Percentiles rank a stretch among this genome's conserved stretches.
phyloP scores from a whole-genome alignment of 1,284 basidiomycete genomes.

The Cutaneotrichosporon sp. region DNA sequence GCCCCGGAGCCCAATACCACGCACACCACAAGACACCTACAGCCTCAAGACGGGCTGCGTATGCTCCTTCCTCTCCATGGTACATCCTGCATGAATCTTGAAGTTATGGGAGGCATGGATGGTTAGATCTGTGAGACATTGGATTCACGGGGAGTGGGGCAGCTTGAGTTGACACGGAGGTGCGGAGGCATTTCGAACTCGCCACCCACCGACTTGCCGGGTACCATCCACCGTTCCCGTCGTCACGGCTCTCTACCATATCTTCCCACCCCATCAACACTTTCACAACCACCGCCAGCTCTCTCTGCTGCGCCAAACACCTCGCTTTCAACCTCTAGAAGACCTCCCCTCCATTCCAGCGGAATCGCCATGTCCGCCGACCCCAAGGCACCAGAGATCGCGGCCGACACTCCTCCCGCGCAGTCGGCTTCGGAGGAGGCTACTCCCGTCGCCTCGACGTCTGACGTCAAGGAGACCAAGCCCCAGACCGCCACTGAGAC shows the following conservation, averaged over 20 bases:
- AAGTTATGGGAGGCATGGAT: too few relatives aligned
- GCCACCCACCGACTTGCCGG: not conserved
- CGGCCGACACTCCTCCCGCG: not conserved
- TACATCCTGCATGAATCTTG: too few relatives aligned
- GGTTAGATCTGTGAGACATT: too few relatives aligned
- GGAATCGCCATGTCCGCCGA: slow-evolving; percentile 4
- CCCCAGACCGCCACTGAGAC: not conserved
- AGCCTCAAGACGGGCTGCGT: too few relatives aligned
- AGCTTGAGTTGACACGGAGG: too few relatives aligned
- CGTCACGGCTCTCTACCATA: not conserved
- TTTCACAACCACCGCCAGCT: not conserved
- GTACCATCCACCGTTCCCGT: too few relatives aligned
- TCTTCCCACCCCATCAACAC: not conserved
- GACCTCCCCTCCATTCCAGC: not conserved
- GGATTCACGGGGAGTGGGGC: too few relatives aligned
- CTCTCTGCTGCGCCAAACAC: not conserved
- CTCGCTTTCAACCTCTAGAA: not conserved
- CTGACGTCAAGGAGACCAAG: not conserved
- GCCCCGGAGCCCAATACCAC: too few relatives aligned
- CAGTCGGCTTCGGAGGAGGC: not conserved
- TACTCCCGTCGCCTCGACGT: not conserved
- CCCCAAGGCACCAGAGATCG: not conserved
- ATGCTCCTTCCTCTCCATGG: too few relatives aligned
- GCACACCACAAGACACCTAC: too few relatives aligned
- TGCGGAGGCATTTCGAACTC: not conserved